phyloP scores from a whole-genome alignment of 2,329 filamentous ascomycete genomes.

The Volutella citrinella region DNA sequence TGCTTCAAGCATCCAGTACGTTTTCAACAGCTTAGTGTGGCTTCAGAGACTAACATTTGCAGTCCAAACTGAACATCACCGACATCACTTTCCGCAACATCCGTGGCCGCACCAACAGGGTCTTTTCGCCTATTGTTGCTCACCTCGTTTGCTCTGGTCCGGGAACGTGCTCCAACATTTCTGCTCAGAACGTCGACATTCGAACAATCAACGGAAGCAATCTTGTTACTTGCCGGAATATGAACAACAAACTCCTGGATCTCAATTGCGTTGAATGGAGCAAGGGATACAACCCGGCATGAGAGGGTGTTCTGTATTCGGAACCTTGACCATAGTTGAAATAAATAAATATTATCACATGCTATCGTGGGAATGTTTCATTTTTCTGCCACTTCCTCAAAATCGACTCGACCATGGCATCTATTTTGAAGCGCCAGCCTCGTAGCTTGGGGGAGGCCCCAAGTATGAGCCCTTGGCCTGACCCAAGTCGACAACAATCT shows the following conservation, averaged over 20 bases:
- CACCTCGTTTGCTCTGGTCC: conserved; percentile 1
- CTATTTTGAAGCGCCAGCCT: too few species aligned
- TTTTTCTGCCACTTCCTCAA: too few species aligned
- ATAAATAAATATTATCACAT: too few species aligned
- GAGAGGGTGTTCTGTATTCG: too few species aligned
- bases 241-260: neutral
- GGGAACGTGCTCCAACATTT: conserved; percentile 1
- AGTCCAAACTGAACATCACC: conserved; percentile 1
- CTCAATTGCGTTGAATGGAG: conserved; percentile 1
- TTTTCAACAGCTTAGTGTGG: too few species aligned
- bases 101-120: neutral
- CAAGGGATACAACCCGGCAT: conserved; percentile 1
- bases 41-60: too few species aligned
- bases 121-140: neutral
- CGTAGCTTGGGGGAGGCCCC: conserved; percentile 8
- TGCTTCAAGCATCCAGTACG: conserved; percentile 5
- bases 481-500: conserved; percentile 15
- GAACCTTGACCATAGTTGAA: too few species aligned
- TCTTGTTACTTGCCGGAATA: neutral
- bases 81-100: neutral
- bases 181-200: neutral
- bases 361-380: too few species aligned
- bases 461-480: conserved; percentile 14
- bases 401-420: too few species aligned
- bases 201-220: conserved; percentile 1